Conservation (phyloP, 495 filamentous ascomycete genomes). For the Coniosporium apollinis region DNA sequence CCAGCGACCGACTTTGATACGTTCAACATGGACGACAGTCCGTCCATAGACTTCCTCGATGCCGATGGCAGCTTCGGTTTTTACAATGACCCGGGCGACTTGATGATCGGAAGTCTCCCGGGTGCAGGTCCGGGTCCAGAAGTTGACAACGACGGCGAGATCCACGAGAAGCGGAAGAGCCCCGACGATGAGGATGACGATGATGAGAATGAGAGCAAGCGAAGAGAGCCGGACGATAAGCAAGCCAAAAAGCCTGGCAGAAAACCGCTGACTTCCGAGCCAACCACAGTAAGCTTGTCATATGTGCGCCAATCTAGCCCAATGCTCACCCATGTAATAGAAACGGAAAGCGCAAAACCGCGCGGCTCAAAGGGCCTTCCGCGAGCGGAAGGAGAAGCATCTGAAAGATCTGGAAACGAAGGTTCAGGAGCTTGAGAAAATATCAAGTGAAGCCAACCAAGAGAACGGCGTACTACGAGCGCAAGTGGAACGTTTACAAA, state of each 20-base stretch:
- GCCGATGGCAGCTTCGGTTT: slow-evolving; percentile 48
- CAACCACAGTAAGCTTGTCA: slow-evolving; percentile 64
- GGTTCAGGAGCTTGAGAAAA: slow-evolving; percentile 80
- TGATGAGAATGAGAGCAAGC: slow-evolving; percentile 46
- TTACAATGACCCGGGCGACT: slow-evolving; percentile 33
- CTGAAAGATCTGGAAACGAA: slow-evolving; percentile 91
- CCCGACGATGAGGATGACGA: slow-evolving; percentile 51
- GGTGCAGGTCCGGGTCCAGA: slow-evolving; percentile 30
- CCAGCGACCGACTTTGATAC: slow-evolving; percentile 28
- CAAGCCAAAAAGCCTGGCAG: slow-evolving; percentile 85
- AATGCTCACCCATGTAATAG: slow-evolving; percentile 38
- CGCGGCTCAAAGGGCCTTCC: slow-evolving; percentile 89
- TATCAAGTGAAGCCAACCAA: slow-evolving; percentile 62
- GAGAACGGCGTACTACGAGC: slow-evolving; percentile 74
- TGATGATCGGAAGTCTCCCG: slow-evolving; percentile 66
- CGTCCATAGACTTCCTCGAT: slow-evolving; percentile 66
- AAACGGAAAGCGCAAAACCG: slow-evolving; percentile 98
- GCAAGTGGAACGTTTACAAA: slow-evolving; percentile 72
- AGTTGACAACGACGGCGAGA: slow-evolving; percentile 42
- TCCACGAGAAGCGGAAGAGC: slow-evolving; percentile 68
- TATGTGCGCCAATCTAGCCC: background rate
- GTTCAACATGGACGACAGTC: slow-evolving; percentile 49
- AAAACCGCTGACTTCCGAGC: slow-evolving; percentile 89
- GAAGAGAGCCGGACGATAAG: slow-evolving; percentile 61
- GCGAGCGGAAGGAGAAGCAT: slow-evolving; percentile 96